phyloP scores from a whole-genome alignment of 169 alveolate species.

The Perkinsus marinus region DNA sequence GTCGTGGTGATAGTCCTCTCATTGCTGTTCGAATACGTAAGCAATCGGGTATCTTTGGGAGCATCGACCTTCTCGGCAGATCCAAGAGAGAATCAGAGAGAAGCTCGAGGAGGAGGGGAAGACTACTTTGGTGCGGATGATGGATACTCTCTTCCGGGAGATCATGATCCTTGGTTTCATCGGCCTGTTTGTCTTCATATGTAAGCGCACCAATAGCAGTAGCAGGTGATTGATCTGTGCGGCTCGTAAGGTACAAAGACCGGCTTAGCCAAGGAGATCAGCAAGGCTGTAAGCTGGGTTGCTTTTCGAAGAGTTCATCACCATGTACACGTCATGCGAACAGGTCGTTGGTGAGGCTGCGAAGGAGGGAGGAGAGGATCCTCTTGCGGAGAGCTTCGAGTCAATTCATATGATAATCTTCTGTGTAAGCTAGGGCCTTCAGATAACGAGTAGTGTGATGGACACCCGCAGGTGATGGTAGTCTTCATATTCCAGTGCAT shows the following conservation, averaged over 20 bases:
- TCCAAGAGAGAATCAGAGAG: not conserved
- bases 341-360: not conserved
- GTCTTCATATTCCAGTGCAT: not conserved
- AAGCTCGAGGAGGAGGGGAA: not conserved
- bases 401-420: not conserved
- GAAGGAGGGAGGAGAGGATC: not conserved
- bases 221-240: not conserved
- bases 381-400: slow-evolving; percentile 1
- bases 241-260: not conserved
- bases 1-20: not conserved
- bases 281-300: not conserved
- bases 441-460: no score
- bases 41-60: no score
- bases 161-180: not conserved
- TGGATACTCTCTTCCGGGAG: not conserved
- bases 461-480: not conserved
- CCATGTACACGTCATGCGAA: not conserved
- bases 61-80: not conserved
- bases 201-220: not conserved
- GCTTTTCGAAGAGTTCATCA: not conserved
- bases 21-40: not conserved
- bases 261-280: not conserved
- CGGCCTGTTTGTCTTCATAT: not conserved
- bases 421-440: not conserved
- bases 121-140: not conserved